Conservation (phyloP, 176 grass and related monocot genomes). For the Paspalum vaginatum region DNA sequence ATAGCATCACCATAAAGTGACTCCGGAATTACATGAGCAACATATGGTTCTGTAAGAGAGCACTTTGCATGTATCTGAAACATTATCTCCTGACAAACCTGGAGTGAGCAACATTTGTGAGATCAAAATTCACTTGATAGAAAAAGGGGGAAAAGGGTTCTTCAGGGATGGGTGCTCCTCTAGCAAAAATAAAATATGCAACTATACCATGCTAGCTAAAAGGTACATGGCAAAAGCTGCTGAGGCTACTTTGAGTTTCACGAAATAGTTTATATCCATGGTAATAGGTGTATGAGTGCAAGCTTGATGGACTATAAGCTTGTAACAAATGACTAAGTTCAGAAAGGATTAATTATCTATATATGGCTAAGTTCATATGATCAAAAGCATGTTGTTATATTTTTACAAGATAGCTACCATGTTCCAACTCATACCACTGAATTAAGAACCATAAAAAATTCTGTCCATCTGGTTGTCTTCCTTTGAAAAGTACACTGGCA, state of each 20-base stretch:
- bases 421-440: conserved; percentile 60
- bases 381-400: conserved; percentile 19
- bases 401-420: conserved; percentile 37
- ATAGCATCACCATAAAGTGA: conserved; percentile 58
- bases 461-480: conserved; percentile 59
- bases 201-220: conserved; percentile 20
- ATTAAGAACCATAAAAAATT: conserved; percentile 71
- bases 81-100: conserved; percentile 80
- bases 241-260: conserved; percentile 22
- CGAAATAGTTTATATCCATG: conserved; percentile 16
- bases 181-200: conserved; percentile 22
- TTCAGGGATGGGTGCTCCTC: conserved; percentile 26
- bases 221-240: background rate
- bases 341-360: conserved; percentile 13
- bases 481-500: conserved; percentile 49
- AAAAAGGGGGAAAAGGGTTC: background rate
- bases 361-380: conserved; percentile 14
- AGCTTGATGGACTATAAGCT: conserved; percentile 2
- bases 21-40: conserved; percentile 73
- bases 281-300: background rate
- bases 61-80: conserved; percentile 72
- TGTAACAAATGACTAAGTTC: conserved; percentile 17
- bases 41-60: conserved; percentile 86
- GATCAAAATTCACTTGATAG: conserved; percentile 32
- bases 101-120: conserved; percentile 43